Base-by-base conservation (phyloP, 176 grass and related monocot genomes). In the Musa troglodytarum region DNA sequence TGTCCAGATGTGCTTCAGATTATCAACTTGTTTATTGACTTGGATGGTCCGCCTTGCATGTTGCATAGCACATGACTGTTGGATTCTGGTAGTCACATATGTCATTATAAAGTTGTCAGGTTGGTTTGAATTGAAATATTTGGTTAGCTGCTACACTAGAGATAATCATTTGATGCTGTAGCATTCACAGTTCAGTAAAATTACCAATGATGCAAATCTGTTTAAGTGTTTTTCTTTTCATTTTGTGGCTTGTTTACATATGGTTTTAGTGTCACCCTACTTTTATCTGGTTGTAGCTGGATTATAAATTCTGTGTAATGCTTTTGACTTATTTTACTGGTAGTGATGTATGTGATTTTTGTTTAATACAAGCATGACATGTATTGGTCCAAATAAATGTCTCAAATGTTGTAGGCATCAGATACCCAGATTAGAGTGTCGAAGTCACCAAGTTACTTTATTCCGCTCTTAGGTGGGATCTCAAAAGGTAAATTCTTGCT, bases 401-500 rank as follows among this genome's bases (percentile, higher is more conserved):
- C 49, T n/a, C 81, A 63, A 29, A 84, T 80, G 55, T 74, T 81
- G 68, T 19, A 97, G 93, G 93, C 85, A 85, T 77, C 88, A 81
- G 88, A 87, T 97, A 52, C 49, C 53, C 79, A 87, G 50, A 72
- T 89, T 57, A 75, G 74, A 61, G 81, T 79, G 69, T 78, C 79
- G 53, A 65, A 87, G 82, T 75, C 56, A 43, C 76, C 75, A 81
- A 24, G 49, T 59, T 90, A 81, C 28, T 87, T 80, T 80, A 78
- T 83, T 86, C 57, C 92, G 65, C 83, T 97, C 54, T 79, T 97
- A 5, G 23, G 86, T 52, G 83, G 81, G 43, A 86, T 97, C 66
- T 72, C 90, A 43, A 82, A 82, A 86, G 86, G 93, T 97, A 88
- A 81, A 14, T 59, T 25, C 20, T 65, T 77, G 67, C 29, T 59